These are phyloP conservation scores for Beauveria varroae DNA, from an alignment of 2,329 filamentous ascomycete genomes.

Conservation along the genomic window DNA sequence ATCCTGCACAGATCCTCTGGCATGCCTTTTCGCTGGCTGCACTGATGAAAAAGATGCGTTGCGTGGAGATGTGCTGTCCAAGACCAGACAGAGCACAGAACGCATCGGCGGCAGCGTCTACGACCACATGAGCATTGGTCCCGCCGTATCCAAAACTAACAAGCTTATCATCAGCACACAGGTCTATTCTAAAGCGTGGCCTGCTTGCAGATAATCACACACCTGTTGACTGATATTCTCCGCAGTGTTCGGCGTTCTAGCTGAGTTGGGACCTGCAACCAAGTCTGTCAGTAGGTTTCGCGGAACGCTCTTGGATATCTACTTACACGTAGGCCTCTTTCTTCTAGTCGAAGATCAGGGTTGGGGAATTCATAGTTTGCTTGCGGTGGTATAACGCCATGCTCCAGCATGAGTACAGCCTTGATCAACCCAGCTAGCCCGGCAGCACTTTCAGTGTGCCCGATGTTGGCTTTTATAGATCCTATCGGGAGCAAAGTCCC, in stretches of 20 bases:
- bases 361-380: slow-evolving; percentile 14
- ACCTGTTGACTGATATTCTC: slow-evolving; percentile 3
- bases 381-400: slow-evolving; percentile 12
- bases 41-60: slow-evolving; percentile 16
- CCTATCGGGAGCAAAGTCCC: slow-evolving; percentile 17
- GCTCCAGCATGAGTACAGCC: slow-evolving; percentile 18
- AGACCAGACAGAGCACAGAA: background rate
- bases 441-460: slow-evolving; percentile 20
- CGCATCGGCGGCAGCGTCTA: background rate
- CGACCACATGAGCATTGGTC: slow-evolving; percentile 3
- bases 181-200: background rate
- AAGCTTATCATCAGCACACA: background rate
- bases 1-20: slow-evolving; percentile 11
- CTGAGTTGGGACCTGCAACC: background rate
- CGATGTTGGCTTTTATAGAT: slow-evolving; percentile 24
- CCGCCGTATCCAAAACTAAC: background rate
- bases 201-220: background rate
- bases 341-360: background rate
- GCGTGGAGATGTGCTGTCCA: background rate
- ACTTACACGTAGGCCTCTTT: background rate
- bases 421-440: slow-evolving; percentile 22
- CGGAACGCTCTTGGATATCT: rapidly evolving
- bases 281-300: background rate
- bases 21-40: slow-evolving; percentile 16
- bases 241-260: slow-evolving; percentile 14